These are phyloP conservation scores for Hymenoscyphus repandus DNA, from an alignment of 2,329 filamentous ascomycete genomes.

Conservation along the genomic window DNA sequence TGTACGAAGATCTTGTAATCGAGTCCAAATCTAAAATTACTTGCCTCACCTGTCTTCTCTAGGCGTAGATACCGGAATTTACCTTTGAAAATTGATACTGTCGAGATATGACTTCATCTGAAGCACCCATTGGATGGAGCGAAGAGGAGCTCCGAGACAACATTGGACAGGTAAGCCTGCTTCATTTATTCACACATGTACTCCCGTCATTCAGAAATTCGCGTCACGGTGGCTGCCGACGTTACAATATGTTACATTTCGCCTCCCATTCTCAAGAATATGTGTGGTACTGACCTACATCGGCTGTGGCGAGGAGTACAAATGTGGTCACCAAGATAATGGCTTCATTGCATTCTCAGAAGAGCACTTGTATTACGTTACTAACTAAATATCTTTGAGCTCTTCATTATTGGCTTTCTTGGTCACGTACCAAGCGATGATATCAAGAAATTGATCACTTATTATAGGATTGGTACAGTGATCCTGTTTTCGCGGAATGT, in stretches of 20 bases:
- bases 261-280: background rate
- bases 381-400: slow-evolving; percentile 23
- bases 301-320: background rate
- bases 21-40: no score
- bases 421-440: slow-evolving; percentile 35
- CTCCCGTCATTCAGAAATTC: background rate
- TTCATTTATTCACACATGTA: background rate
- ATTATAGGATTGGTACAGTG: slow-evolving; percentile 37
- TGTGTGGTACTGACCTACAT: background rate
- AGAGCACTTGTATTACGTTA: background rate
- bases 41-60: no score
- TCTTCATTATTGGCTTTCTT: slow-evolving; percentile 41
- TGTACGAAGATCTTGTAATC: no score
- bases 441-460: slow-evolving; percentile 38
- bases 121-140: slow-evolving; percentile 11
- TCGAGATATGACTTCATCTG: background rate
- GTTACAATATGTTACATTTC: no score
- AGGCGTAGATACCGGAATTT: background rate
- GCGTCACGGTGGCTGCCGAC: no score
- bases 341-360: background rate
- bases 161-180: slow-evolving; percentile 23
- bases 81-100: background rate
- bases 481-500: slow-evolving; percentile 40
- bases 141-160: slow-evolving; percentile 23
- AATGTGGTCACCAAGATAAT: background rate